phyloP scores from a whole-genome alignment of 2,329 filamentous ascomycete species.

The Monilinia fructigena region DNA sequence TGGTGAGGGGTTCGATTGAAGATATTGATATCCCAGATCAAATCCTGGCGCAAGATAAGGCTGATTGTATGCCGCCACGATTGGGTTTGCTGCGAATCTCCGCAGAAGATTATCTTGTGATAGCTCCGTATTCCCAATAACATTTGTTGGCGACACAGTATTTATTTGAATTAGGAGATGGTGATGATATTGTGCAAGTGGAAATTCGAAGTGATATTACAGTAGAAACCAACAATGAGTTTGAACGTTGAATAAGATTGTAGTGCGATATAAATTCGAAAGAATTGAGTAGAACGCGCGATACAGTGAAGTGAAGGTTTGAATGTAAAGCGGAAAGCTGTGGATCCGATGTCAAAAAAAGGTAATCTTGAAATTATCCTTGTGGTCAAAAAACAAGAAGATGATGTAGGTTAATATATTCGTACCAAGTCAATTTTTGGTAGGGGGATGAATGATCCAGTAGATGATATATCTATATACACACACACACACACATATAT shows the following conservation, averaged over 20 bases:
- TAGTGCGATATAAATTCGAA: not conserved
- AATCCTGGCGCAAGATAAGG: slow-evolving; percentile 36
- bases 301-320: slow-evolving; percentile 7
- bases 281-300: not conserved
- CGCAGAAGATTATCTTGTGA: slow-evolving; percentile 31
- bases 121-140: slow-evolving; percentile 26
- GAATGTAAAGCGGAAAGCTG: slow-evolving; percentile 13
- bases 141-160: slow-evolving; percentile 29
- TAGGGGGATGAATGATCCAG: too few species aligned
- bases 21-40: slow-evolving; percentile 36
- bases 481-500: too few species aligned
- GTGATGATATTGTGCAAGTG: not conserved
- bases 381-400: slow-evolving; percentile 2
- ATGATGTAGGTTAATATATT: too few species aligned
- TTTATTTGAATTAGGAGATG: not conserved
- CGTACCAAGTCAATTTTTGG: too few species aligned
- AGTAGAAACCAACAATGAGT: not conserved
- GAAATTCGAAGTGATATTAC: not conserved
- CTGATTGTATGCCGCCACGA: slow-evolving; percentile 38
- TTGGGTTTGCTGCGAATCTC: slow-evolving; percentile 37
- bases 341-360: slow-evolving; percentile 18
- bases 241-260: not conserved
- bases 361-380: slow-evolving; percentile 15
- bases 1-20: slow-evolving; percentile 30
- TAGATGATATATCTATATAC: too few species aligned